Percentiles rank a stretch among this genome's conserved stretches.
phyloP scores from a whole-genome alignment of 2,329 filamentous ascomycete genomes.

The Verticillium alfalfae region DNA sequence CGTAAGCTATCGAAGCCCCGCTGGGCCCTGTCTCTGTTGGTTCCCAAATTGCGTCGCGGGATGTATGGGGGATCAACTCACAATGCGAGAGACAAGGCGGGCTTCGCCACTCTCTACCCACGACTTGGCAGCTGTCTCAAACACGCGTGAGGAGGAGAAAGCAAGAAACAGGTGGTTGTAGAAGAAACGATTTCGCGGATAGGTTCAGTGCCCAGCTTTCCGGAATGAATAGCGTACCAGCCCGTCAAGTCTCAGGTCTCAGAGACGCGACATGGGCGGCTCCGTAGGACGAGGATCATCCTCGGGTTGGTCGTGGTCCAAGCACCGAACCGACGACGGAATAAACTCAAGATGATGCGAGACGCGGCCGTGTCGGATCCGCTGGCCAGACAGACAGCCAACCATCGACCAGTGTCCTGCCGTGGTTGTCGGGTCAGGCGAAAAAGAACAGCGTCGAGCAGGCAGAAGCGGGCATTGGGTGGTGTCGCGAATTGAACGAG shows the following conservation, averaged over 20 bases:
- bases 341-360: neutral
- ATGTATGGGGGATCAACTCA: neutral
- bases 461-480: neutral
- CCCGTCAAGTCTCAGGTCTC: neutral
- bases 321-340: neutral
- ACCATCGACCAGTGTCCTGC: neutral
- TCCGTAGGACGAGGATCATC: neutral
- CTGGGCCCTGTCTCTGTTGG: neutral
- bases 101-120: neutral
- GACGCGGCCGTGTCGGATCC: neutral
- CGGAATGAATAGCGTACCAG: too few relatives aligned
- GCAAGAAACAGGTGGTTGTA: neutral
- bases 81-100: neutral
- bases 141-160: neutral
- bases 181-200: neutral
- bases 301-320: neutral
- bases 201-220: neutral
- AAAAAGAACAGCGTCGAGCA: neutral
- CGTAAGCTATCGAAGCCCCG: neutral
- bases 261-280: neutral
- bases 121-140: neutral
- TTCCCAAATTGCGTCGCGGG: neutral
- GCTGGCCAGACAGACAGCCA: neutral
- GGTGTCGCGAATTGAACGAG: neutral
- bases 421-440: neutral